phyloP scores from a whole-genome alignment of 1,284 basidiomycete species.

The Rhizoctonia solani region DNA sequence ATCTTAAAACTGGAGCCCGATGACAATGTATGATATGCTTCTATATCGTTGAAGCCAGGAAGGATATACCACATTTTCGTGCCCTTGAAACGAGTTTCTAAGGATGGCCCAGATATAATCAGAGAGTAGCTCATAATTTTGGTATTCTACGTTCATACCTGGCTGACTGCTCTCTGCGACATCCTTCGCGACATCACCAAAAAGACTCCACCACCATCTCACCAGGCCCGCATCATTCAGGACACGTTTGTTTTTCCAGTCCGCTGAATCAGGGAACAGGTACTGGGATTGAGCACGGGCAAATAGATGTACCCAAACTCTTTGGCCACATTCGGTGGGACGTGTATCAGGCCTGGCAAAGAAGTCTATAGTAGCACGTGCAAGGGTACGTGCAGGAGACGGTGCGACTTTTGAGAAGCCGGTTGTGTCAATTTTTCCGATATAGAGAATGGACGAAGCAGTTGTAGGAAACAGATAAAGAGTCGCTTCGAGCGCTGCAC shows the following conservation, averaged over 20 bases:
- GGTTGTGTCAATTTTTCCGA: constrained; percentile 93
- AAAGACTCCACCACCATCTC: constrained; percentile 87
- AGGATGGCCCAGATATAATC: neutral
- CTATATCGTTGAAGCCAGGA: constrained; percentile 70
- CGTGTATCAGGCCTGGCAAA: constrained; percentile 70
- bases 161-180: constrained; percentile 7
- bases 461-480: constrained; percentile 77
- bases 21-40: constrained; percentile 66
- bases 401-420: constrained; percentile 64
- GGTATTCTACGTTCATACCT: constrained; percentile 39
- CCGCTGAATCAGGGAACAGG: constrained; percentile 88
- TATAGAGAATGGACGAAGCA: constrained; percentile 77
- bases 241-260: constrained; percentile 73
- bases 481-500: constrained; percentile 80
- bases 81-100: constrained; percentile 40
- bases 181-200: constrained; percentile 59
- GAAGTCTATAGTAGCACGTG: constrained; percentile 67
- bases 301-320: constrained; percentile 84
- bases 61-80: constrained; percentile 65
- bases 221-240: constrained; percentile 81
- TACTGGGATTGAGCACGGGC: constrained; percentile 92
- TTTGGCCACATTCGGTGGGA: constrained; percentile 46
- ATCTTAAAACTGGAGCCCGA: constrained; percentile 28
- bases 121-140: neutral
- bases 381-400: constrained; percentile 69